Conservation (phyloP, 345 rosid genomes). For the Raphanus raphanistrum region DNA sequence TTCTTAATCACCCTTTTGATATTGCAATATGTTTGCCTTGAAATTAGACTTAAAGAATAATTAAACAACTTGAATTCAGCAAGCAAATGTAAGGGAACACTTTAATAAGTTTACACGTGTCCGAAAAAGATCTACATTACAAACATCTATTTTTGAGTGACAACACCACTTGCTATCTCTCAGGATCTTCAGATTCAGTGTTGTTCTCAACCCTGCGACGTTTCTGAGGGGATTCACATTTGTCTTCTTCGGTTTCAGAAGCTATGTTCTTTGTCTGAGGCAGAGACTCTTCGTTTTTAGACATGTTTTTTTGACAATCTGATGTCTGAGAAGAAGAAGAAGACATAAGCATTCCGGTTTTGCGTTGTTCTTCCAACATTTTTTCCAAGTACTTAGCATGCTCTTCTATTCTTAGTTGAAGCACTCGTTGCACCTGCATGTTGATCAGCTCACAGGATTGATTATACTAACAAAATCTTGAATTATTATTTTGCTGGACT, state of each 20-base stretch:
- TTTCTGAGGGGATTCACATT: conserved; percentile 42
- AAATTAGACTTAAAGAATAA: neutral
- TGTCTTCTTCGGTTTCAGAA: conserved; percentile 28
- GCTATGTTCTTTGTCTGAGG: conserved; percentile 44
- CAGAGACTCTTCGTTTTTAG: conserved; percentile 40
- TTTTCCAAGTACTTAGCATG: conserved; percentile 82
- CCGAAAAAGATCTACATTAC: too few species aligned
- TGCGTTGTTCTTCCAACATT: conserved; percentile 82
- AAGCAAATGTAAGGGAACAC: neutral
- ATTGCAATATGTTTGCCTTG: neutral
- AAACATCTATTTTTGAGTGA: too few species aligned
- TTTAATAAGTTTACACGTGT: too few species aligned
- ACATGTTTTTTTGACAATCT: conserved; percentile 25
- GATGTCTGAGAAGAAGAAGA: conserved; percentile 29
- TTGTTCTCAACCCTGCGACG: conserved; percentile 33
- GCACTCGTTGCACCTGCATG: conserved; percentile 63
- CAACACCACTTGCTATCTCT: conserved; percentile 24
- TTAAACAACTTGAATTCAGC: neutral
- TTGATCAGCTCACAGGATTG: conserved; percentile 12
- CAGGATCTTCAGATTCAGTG: conserved; percentile 23
- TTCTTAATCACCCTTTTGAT: neutral
- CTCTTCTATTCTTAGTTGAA: conserved; percentile 86
- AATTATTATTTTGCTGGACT: neutral
- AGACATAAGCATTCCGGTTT: conserved; percentile 51
- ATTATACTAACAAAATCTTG: neutral